Evolutionary conservation across 129 eudicot species (phyloP).

Genomic region (Centrapalus pauciflorus): DNA sequence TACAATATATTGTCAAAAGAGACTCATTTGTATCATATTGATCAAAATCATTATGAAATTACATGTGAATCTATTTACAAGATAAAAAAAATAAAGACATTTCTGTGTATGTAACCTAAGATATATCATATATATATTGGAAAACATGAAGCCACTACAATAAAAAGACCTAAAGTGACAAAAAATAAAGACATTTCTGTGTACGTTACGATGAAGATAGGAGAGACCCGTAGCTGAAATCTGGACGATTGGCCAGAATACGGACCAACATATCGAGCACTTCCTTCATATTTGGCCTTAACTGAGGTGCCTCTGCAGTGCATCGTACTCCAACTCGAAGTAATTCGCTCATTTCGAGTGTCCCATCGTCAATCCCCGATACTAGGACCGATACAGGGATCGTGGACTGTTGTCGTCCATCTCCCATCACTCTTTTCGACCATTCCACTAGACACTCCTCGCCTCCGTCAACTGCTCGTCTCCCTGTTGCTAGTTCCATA

Average conservation of each 20-base stretch:
- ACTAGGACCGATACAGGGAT: conserved; percentile 47
- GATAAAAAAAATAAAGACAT: not conserved
- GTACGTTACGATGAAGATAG: conserved; percentile 13
- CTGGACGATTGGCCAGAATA: conserved; percentile 40
- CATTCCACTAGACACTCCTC: conserved; percentile 90
- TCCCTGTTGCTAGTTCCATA: conserved; percentile 89
- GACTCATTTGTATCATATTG: no score
- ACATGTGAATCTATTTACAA: conserved; percentile 8
- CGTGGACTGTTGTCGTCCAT: conserved; percentile 12
- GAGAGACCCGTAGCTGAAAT: conserved; percentile 20
- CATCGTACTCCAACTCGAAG: conserved; percentile 71
- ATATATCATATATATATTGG: not conserved
- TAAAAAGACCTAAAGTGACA: no score
- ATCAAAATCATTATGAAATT: no score
- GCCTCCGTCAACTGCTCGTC: conserved; percentile 89
- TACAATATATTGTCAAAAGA: no score
- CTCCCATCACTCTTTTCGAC: conserved; percentile 69
- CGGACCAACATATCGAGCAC: conserved; percentile 59
- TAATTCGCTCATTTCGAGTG: conserved; percentile 57
- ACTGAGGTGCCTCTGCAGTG: conserved; percentile 65
- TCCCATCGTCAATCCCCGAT: conserved; percentile 46
- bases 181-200: not conserved
- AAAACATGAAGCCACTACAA: not conserved
- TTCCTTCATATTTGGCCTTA: conserved; percentile 95
- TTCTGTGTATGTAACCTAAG: not conserved